Conservation (phyloP, 2,329 filamentous ascomycete species). For the Ophiostoma fasciatum region DNA sequence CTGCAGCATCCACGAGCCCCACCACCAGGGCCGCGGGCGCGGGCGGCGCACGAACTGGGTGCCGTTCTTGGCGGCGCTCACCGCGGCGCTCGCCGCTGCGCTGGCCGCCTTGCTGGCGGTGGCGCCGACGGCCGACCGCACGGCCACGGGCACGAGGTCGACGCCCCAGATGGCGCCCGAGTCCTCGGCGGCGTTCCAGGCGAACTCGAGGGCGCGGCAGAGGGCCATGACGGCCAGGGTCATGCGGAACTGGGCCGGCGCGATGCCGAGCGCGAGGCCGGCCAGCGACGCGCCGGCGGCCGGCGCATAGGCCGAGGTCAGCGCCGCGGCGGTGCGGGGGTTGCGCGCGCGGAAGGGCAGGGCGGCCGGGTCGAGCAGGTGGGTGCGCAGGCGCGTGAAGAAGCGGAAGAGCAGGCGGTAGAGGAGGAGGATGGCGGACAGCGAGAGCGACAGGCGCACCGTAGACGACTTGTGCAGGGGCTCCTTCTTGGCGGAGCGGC, state of each 20-base stretch:
- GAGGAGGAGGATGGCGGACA: conserved; percentile 68
- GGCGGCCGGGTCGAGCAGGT: conserved; percentile 67
- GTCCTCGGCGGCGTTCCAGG: conserved; percentile 70
- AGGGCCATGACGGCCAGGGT: conserved; percentile 70
- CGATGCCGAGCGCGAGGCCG: conserved; percentile 67
- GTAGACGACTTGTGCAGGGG: conserved; percentile 51
- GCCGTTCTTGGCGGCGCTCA: conserved; percentile 1
- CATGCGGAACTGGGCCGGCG: conserved; percentile 50
- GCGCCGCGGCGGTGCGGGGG: conserved; percentile 53
- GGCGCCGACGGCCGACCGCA: conserved; percentile 19
- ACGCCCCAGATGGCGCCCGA: conserved; percentile 52
- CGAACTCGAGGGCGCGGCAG: conserved; percentile 71
- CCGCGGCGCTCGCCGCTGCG: background rate
- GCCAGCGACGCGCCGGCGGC: conserved; percentile 83
- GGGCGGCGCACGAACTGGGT: conserved; percentile 14
- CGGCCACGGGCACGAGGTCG: conserved; percentile 25
- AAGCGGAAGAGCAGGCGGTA: conserved; percentile 86
- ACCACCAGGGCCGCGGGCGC: conserved; percentile 62
- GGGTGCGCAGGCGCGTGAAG: conserved; percentile 62
- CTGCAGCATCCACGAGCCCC: conserved; percentile 71
- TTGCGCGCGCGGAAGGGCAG: conserved; percentile 72
- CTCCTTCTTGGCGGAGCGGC: conserved; percentile 25
- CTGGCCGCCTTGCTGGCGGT: conserved; percentile 14
- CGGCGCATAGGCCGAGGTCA: conserved; percentile 75
- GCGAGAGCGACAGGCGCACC: conserved; percentile 63